phyloP scores from a whole-genome alignment of 257 asterid species.

The Solanum appendiculatum region DNA sequence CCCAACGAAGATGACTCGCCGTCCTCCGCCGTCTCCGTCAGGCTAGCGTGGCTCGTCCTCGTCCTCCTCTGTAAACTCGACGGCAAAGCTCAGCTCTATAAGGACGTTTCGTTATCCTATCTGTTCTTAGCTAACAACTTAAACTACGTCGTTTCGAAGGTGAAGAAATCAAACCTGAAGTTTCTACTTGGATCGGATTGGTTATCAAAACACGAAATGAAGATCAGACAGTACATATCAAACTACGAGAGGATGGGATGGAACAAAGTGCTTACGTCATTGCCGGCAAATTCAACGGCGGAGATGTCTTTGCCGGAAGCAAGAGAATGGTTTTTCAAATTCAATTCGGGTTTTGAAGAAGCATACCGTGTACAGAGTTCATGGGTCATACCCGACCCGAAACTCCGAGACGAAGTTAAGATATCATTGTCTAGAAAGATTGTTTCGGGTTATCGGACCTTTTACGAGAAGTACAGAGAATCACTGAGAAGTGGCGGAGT shows the following conservation, averaged over 20 bases:
- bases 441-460: conserved; percentile 28
- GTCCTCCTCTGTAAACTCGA: conserved; percentile 78
- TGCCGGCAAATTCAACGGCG: conserved; percentile 36
- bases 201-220: conserved; percentile 37
- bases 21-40: conserved; percentile 28
- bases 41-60: conserved; percentile 76
- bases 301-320: conserved; percentile 21
- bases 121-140: conserved; percentile 68
- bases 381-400: conserved; percentile 68
- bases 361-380: conserved; percentile 28
- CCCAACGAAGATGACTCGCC: conserved; percentile 13
- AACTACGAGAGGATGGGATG: conserved; percentile 55
- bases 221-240: conserved; percentile 36
- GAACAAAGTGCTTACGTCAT: conserved; percentile 27
- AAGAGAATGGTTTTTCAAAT: conserved; percentile 24
- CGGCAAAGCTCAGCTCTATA: conserved; percentile 51
- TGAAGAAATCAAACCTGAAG: conserved; percentile 46
- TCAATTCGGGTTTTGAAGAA: conserved; percentile 39
- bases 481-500: conserved; percentile 2
- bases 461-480: conserved; percentile 27
- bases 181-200: conserved; percentile 61
- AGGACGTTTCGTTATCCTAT: conserved; percentile 63
- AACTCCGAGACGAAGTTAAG: conserved; percentile 32
- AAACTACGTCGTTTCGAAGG: conserved; percentile 69
- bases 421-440: conserved; percentile 27